A percentile compares a stretch with the other conserved stretches of the same genome.
Conservation (phyloP, 2,329 filamentous ascomycete species). For the Colletotrichum sp. region DNA sequence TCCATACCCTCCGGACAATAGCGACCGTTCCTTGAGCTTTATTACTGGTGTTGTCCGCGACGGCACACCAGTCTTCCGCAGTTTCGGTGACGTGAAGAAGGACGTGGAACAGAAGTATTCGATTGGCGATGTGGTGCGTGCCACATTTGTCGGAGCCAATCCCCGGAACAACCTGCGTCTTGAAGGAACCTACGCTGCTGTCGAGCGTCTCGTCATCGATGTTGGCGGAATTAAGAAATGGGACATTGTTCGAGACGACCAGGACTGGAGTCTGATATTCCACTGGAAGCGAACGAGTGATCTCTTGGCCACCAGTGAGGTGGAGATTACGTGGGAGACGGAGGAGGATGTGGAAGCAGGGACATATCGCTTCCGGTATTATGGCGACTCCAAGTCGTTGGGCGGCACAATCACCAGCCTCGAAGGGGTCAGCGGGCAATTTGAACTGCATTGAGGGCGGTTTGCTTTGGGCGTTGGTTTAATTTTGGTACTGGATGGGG, state of each 20-base stretch:
- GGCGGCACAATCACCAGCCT: conserved; percentile 70
- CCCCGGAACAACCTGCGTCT: conserved; percentile 84
- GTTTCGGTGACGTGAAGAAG: conserved; percentile 71
- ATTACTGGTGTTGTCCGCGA: conserved; percentile 82
- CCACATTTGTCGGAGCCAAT: conserved; percentile 83
- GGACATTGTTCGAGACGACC: conserved; percentile 73
- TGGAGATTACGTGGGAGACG: conserved; percentile 79
- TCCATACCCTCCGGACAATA: conserved; percentile 77
- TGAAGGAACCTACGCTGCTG: conserved; percentile 76
- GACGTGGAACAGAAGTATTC: conserved; percentile 57
- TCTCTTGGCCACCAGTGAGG: conserved; percentile 76
- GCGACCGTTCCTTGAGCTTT: conserved; percentile 75
- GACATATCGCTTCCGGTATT: conserved; percentile 79
- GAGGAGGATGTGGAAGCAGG: conserved; percentile 64
- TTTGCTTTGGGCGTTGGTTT: not conserved
- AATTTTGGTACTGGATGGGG: not conserved
- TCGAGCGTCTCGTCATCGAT: conserved; percentile 64
- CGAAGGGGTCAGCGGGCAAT: conserved; percentile 66
- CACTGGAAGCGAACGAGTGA: conserved; percentile 77
- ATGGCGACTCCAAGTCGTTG: conserved; percentile 76
- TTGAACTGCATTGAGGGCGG: conserved; percentile 33
- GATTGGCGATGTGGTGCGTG: conserved; percentile 65
- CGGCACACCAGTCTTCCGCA: conserved; percentile 64
- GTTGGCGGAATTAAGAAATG: conserved; percentile 48
- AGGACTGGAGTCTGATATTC: conserved; percentile 83